phyloP scores from a whole-genome alignment of 2,329 filamentous ascomycete species.

The Colletotrichum chlorophyti region DNA sequence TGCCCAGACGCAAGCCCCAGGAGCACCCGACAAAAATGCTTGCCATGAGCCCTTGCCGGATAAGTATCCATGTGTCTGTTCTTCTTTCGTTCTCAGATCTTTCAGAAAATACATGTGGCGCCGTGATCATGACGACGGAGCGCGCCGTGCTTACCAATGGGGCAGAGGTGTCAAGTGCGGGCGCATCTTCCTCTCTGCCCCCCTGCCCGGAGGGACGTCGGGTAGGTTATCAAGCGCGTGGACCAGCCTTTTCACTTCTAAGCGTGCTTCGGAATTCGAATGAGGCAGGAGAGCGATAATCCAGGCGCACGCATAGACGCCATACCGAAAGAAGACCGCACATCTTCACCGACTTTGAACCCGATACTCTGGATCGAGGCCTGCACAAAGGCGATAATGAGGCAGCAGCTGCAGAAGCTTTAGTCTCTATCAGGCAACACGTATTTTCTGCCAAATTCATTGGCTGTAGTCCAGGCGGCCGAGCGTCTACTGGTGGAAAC shows the following conservation, averaged over 20 bases:
- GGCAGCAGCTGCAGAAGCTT: slow-evolving; percentile 9
- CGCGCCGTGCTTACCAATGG: background rate
- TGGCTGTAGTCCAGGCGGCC: background rate
- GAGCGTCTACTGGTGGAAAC: slow-evolving; percentile 25
- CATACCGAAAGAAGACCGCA: slow-evolving; percentile 4
- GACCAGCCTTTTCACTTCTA: background rate
- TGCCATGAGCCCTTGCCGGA: background rate
- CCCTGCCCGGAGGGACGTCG: background rate
- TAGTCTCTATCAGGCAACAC: slow-evolving; percentile 3
- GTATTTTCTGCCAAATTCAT: background rate
- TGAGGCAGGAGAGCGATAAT: slow-evolving; percentile 20
- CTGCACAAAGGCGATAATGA: slow-evolving; percentile 15
- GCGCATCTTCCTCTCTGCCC: slow-evolving; percentile 2
- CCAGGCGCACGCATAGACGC: too few species aligned
- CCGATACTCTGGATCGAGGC: slow-evolving; percentile 20
- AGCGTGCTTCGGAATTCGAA: slow-evolving; percentile 11
- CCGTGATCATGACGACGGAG: background rate
- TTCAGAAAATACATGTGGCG: background rate
- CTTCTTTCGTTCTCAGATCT: background rate
- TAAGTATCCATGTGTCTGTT: background rate
- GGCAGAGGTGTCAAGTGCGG: background rate
- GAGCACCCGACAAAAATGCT: background rate
- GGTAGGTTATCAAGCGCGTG: background rate
- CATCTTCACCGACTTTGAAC: slow-evolving; percentile 26
- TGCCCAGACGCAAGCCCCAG: background rate